Evolutionary conservation across 495 filamentous ascomycete genomes (phyloP).

Genomic region (Massariosphaeria phaeospora): DNA sequence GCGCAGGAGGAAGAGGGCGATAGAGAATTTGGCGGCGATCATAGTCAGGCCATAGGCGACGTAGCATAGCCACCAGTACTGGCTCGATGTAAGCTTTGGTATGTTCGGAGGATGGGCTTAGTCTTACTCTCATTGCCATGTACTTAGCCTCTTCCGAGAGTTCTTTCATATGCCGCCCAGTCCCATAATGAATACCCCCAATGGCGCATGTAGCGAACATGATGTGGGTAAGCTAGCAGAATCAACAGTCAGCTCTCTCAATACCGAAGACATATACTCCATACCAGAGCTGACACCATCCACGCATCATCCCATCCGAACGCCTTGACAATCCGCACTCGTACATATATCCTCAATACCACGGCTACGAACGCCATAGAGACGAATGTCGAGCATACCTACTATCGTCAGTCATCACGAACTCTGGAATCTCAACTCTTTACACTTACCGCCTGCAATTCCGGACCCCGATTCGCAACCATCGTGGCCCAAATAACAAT

Average conservation of each 20-base stretch:
- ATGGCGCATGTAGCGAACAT: constrained; percentile 11
- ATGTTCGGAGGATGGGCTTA: not conserved
- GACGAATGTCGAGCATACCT: constrained; percentile 13
- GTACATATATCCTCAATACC: constrained; percentile 19
- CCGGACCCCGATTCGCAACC: constrained; percentile 15
- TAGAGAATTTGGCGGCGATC: constrained; percentile 40
- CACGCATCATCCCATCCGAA: constrained; percentile 26
- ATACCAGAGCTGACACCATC: constrained; percentile 19
- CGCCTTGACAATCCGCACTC: constrained; percentile 6
- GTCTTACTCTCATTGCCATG: constrained; percentile 16
- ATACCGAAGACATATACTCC: not conserved
- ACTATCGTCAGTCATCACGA: not conserved
- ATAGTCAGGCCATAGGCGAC: constrained; percentile 30
- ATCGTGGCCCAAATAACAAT: too few relatives aligned
- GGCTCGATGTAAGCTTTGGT: not conserved
- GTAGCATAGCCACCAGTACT: constrained; percentile 24
- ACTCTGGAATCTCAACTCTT: not conserved
- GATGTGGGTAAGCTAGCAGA: constrained; percentile 7
- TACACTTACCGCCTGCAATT: constrained; percentile 15
- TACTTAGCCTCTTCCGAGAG: constrained; percentile 1
- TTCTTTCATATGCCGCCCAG: constrained; percentile 10
- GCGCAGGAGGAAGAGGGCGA: constrained; percentile 44
- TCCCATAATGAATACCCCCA: constrained; percentile 14
- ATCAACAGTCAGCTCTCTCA: not conserved
- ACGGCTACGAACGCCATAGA: constrained; percentile 12